Evolutionary conservation across 164 flowering plant genomes (phyloP), one percentile per base, ranked within the genome.

Genomic region (Aristolochia californica): DNA sequence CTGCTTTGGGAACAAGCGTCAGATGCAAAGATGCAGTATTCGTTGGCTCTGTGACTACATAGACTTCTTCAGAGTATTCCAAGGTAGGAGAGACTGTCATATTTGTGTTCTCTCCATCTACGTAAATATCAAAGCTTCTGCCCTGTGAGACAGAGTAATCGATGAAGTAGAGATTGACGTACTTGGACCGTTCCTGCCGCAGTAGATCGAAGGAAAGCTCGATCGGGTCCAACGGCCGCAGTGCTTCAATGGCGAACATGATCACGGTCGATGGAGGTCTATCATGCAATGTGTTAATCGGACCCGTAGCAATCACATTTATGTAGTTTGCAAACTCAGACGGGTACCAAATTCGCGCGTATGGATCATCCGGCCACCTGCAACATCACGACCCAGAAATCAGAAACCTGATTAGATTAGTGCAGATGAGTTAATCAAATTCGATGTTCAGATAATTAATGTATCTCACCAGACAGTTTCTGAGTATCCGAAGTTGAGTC

Each of bases 281-380:
- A 7, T 63, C 61, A 1, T 26, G 53, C 24, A 44, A 45, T 13
- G 59, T 48, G 0, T 57, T 55, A 27, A 3, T 21, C 11, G 43
- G 24, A 22, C 40, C 43, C 43, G 48, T 20, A 0, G 66, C 66
- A 3, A 40, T 27, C 4, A 38, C 60, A 8, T 10, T 9, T 0
- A 5, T 21, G 18, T 47, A 18, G 20, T 49, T 53, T 24, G 56
- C 51, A 17, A 18, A 21, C 14, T 23, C 25, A 12, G 5, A 5
- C 5, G 61, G 57, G 40, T 43, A 15, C 72, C 72, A 68, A 8
- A 64, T 30, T 17, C 72, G 57, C 7, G 53, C 48, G 49, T 60
- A 68, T 20, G 27, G 25, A 55, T 44, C 62, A n/a, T 58, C 57
- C 25, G 65, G 72, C 54, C 55, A 64, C 68, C 72, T 68, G 68